Evolutionary conservation across 192 early-diverging fungal species (phyloP).

Genomic region (Rhizoclosmatium sp.): DNA sequence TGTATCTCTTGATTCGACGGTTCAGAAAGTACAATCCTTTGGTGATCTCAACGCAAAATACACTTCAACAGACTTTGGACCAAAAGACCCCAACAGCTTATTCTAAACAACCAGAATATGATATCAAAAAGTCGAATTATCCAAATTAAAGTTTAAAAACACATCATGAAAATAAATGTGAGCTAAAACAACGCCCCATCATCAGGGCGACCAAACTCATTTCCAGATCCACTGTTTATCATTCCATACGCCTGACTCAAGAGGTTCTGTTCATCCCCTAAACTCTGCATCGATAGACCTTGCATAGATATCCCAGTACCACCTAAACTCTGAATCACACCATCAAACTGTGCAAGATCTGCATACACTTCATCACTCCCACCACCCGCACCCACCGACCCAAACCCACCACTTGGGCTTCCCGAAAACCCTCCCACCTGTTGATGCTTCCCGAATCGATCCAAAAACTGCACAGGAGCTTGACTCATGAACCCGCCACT

Average conservation of each 20-base stretch:
- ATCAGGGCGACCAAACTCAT: constrained; percentile 4
- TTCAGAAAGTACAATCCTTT: no score
- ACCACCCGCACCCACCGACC: neutral
- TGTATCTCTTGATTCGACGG: no score
- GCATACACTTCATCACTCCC: neutral
- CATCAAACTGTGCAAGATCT: constrained; percentile 9
- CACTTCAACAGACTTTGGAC: no score
- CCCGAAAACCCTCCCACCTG: neutral
- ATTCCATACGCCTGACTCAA: constrained; percentile 9
- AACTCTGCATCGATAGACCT: neutral
- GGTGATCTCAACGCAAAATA: no score
- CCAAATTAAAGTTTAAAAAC: neutral
- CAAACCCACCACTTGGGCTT: no score
- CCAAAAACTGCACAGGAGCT: constrained; percentile 4
- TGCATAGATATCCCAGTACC: neutral
- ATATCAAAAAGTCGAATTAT: neutral
- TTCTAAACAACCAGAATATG: no score
- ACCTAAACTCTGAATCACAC: neutral
- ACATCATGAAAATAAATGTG: neutral
- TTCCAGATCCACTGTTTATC: neutral
- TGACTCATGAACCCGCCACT: neutral
- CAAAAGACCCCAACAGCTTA: no score
- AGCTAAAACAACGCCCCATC: constrained; percentile 10
- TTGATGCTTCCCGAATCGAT: neutral
- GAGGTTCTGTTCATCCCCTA: neutral